Evolutionary conservation across 441 rosid genomes (phyloP).

Genomic region (Syzygium syzygioides): DNA sequence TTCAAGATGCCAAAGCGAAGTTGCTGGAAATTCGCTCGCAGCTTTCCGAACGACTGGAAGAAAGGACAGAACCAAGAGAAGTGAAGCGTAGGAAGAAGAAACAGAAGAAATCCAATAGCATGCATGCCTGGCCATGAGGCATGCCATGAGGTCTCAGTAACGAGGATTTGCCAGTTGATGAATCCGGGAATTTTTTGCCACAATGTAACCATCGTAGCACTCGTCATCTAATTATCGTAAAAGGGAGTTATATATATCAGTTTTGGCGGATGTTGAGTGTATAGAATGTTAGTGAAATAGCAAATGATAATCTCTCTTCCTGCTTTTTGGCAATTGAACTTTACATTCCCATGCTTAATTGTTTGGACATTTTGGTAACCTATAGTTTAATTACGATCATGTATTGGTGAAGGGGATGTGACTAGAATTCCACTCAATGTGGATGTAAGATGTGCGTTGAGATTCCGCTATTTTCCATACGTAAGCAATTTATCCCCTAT

Average conservation of each 20-base stretch:
- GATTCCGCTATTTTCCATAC: background rate
- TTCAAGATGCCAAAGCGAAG: conserved; percentile 70
- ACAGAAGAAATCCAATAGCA: conserved; percentile 47
- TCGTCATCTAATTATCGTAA: background rate
- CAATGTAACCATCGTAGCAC: background rate
- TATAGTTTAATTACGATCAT: background rate
- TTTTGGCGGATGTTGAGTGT: background rate
- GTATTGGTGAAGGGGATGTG: background rate
- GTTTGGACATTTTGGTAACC: background rate
- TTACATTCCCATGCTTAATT: background rate
- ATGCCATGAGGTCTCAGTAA: background rate
- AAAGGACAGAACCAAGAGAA: conserved; percentile 40
- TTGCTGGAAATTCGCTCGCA: conserved; percentile 63
- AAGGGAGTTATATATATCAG: background rate
- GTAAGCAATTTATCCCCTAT: background rate
- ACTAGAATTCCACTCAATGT: background rate
- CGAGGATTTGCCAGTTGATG: background rate
- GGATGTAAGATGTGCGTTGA: background rate
- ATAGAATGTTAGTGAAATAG: background rate
- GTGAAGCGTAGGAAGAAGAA: conserved; percentile 64
- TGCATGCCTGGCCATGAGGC: background rate
- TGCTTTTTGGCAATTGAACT: background rate
- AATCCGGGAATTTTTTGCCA: background rate
- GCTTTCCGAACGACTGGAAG: conserved; percentile 59
- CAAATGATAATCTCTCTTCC: background rate